Evolutionary conservation across 805 yeast species (phyloP), one percentile per base, ranked within the genome.

Genomic region (Kluyveromyces dobzhanskii): DNA sequence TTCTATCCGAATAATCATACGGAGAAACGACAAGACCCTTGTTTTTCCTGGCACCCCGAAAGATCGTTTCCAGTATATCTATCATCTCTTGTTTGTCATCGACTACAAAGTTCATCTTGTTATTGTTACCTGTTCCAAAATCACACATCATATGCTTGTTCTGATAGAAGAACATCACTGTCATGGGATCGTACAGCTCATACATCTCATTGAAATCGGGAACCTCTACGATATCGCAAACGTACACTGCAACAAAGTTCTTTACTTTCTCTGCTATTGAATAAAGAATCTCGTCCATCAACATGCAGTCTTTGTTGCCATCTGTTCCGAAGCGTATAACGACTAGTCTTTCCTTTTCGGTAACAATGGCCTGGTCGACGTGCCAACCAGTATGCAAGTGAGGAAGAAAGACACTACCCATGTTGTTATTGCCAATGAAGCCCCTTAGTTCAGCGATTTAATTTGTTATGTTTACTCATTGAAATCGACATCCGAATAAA

Each of bases 91-190:
- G 96, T 44, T 81, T 79, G 56, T 85, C 85, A 30, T 75, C 78
- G 17, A 82, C 57, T 10, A 76, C 70, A 61, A 90, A 90, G 54
- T 86, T 87, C 66, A 92, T 66, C 67, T 92, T 90, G 67, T 92
- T 92, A 62, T 92, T 92, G 57, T 92, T 87, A 24, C 98, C 98
- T 0, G 97, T 92, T 2, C 98, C 98, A 60, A 88, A 87, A 66
- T 92, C 98, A 62, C 96, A 85, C 94, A 92, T 78, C 94, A 90
- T 88, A 60, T 90, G 97, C 58, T 86, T 83, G 64, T 90, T 90
- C 37, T 94, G 68, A 63, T 74, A 86, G 60, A 92, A 90, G 56
- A 90, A 88, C 97, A 92, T 92, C 38, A 92, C 69, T 32, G 95
- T 80, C 70, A 85, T 75, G 12, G 95, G 94, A 51, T 88, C 97